Conservation (phyloP, 1,139 yeast genomes). For the Sugiyamaella neomexicana region DNA sequence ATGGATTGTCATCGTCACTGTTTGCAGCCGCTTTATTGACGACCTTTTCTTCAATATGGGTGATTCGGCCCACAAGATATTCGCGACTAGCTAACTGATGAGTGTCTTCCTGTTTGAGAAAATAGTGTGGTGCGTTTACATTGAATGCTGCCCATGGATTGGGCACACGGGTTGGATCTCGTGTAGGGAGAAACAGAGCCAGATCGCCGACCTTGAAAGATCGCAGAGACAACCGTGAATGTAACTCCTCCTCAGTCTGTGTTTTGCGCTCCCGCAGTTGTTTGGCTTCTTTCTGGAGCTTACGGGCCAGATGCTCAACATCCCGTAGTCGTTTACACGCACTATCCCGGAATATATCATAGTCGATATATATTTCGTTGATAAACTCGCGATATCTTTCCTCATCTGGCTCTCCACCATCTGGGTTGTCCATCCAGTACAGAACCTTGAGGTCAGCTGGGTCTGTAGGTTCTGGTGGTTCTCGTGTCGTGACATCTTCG, state of each 20-base stretch:
- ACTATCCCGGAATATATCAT: slow-evolving; percentile 59
- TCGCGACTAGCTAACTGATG: slow-evolving; percentile 49
- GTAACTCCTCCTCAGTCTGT: slow-evolving; percentile 40
- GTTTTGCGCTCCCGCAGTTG: slow-evolving; percentile 49
- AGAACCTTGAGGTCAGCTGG: slow-evolving; percentile 24
- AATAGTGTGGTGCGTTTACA: slow-evolving; percentile 76
- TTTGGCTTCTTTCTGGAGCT: slow-evolving; percentile 73
- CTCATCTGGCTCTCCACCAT: slow-evolving; percentile 28
- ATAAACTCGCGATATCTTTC: slow-evolving; percentile 34
- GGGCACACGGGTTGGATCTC: slow-evolving; percentile 46
- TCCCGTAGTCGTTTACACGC: slow-evolving; percentile 79
- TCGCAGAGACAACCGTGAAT: slow-evolving; percentile 61
- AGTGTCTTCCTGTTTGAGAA: slow-evolving; percentile 48
- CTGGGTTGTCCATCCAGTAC: slow-evolving; percentile 36
- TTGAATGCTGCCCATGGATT: slow-evolving; percentile 89
- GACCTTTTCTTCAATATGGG: slow-evolving; percentile 48
- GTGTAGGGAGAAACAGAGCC: slow-evolving; percentile 80
- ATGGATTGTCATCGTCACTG: slow-evolving; percentile 43
- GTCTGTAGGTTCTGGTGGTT: neutral
- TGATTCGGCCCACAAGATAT: slow-evolving; percentile 71
- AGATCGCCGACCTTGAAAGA: slow-evolving; percentile 67
- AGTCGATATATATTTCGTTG: slow-evolving; percentile 46
- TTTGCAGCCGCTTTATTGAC: slow-evolving; percentile 34
- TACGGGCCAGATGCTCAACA: slow-evolving; percentile 89
- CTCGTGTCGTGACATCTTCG: neutral